These are phyloP conservation scores for Eutypella sp. DNA, from an alignment of 2,329 filamentous ascomycete genomes.

Conservation along the genomic window DNA sequence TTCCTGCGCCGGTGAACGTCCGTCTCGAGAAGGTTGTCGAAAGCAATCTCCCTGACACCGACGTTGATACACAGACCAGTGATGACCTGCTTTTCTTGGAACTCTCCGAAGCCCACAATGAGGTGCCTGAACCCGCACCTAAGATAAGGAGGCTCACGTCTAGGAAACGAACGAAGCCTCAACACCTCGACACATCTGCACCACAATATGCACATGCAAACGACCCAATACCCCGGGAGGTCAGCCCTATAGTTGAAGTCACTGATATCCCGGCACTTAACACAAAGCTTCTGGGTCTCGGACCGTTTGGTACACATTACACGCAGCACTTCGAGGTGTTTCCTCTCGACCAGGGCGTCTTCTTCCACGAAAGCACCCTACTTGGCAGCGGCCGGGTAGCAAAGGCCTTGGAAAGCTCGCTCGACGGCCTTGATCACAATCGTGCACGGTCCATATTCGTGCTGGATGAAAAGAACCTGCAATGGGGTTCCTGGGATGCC, in stretches of 20 bases:
- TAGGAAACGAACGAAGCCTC: slow-evolving; percentile 42
- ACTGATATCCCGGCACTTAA: slow-evolving; percentile 13
- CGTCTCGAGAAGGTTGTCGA: slow-evolving; percentile 33
- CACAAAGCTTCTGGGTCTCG: slow-evolving; percentile 47
- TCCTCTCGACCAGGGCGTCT: slow-evolving; percentile 49
- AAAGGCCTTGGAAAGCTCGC: slow-evolving; percentile 29
- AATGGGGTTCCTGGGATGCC: slow-evolving; percentile 54
- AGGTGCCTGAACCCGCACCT: background rate
- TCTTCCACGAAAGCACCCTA: slow-evolving; percentile 56
- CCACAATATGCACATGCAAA: slow-evolving; percentile 49
- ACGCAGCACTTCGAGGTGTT: slow-evolving; percentile 59
- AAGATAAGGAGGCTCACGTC: slow-evolving; percentile 18
- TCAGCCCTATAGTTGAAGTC: slow-evolving; percentile 16
- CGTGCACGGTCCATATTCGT: slow-evolving; percentile 36
- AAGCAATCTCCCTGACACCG: slow-evolving; percentile 15
- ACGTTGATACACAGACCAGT: background rate
- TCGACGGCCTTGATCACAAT: slow-evolving; percentile 22
- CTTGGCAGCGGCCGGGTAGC: slow-evolving; percentile 50
- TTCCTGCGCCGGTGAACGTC: slow-evolving; percentile 20
- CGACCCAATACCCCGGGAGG: slow-evolving; percentile 41
- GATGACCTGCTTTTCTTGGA: slow-evolving; percentile 2
- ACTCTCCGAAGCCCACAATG: slow-evolving; percentile 3
- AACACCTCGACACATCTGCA: slow-evolving; percentile 42
- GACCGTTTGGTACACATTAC: slow-evolving; percentile 57
- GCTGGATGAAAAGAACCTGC: slow-evolving; percentile 44